A percentile compares a stretch with the other conserved stretches of the same genome.
These are phyloP conservation scores for Neurospora sublineolata DNA, from an alignment of 495 filamentous ascomycete species.

Conservation along the genomic window DNA sequence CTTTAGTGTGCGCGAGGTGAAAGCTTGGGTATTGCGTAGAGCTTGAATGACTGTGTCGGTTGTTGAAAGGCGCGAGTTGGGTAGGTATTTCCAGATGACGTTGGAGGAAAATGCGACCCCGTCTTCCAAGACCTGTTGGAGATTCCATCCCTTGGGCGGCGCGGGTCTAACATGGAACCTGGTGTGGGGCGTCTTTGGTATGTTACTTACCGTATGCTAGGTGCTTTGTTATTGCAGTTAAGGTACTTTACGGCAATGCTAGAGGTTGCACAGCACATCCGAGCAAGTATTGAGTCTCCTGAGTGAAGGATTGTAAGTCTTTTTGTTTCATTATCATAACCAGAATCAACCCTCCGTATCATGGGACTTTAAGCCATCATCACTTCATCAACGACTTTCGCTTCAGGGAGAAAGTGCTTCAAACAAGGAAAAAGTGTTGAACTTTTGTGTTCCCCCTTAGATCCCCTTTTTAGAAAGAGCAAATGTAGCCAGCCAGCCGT, in stretches of 20 bases:
- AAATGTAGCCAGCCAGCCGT: neutral
- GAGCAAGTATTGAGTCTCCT: neutral
- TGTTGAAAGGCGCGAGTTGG: neutral
- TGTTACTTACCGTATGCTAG: neutral
- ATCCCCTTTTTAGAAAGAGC: neutral
- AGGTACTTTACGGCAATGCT: neutral
- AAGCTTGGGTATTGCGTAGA: neutral
- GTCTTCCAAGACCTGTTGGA: neutral
- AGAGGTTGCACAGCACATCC: neutral
- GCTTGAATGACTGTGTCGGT: neutral
- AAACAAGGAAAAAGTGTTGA: constrained; percentile 11
- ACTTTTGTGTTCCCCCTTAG: constrained; percentile 6
- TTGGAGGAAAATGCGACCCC: neutral
- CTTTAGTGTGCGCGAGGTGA: neutral
- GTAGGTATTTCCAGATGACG: neutral
- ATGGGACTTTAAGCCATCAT: neutral
- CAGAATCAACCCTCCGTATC: neutral
- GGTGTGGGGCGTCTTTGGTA: neutral
- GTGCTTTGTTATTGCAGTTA: neutral
- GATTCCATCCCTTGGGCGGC: neutral
- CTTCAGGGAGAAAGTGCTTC: neutral
- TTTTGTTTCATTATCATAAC: neutral
- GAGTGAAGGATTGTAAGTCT: neutral
- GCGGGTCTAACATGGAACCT: neutral
- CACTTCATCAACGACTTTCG: neutral